Conservation (phyloP, 257 asterid species). For the Ballota nigra region DNA sequence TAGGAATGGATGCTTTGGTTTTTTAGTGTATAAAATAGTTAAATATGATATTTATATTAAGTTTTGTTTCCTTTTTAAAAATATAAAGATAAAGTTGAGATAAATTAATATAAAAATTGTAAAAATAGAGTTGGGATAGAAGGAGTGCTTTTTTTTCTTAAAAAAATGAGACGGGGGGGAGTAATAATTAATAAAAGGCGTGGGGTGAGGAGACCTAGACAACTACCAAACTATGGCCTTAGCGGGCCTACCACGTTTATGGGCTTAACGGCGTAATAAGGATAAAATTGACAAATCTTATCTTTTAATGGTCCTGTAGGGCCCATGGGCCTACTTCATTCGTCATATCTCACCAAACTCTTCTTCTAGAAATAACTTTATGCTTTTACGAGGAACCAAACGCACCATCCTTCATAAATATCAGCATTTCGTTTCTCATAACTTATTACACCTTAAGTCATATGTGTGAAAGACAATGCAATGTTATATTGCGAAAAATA, state of each 20-base stretch:
- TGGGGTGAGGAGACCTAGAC: neutral
- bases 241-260: neutral
- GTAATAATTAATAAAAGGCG: neutral
- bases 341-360: conserved; percentile 31
- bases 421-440: neutral
- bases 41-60: too few relatives aligned
- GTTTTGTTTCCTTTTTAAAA: too few relatives aligned
- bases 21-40: too few relatives aligned
- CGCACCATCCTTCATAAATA: neutral
- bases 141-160: too few relatives aligned
- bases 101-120: too few relatives aligned
- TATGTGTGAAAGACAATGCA: too few relatives aligned
- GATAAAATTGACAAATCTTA: neutral
- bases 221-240: neutral
- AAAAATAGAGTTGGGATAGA: too few relatives aligned
- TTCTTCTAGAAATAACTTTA: neutral
- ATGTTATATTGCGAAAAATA: too few relatives aligned
- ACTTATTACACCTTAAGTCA: neutral
- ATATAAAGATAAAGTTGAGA: too few relatives aligned
- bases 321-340: conserved; percentile 18
- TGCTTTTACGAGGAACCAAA: neutral
- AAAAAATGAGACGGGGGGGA: too few relatives aligned
- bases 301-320: neutral
- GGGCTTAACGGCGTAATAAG: conserved; percentile 6
- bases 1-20: too few relatives aligned